Base-by-base conservation (phyloP, 148 eudicot species). In the Persicaria maculosa region DNA sequence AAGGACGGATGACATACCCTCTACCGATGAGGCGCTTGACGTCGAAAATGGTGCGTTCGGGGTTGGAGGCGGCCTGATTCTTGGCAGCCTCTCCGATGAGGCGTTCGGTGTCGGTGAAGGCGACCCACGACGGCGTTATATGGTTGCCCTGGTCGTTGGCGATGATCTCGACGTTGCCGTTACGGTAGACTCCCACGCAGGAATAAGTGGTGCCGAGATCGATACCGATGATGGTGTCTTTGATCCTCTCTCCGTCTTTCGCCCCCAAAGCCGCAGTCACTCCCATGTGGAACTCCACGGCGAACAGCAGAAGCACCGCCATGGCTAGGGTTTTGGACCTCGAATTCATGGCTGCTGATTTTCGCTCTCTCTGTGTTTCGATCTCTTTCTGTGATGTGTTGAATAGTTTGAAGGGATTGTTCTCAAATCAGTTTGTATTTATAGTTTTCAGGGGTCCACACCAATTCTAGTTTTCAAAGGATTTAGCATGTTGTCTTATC, bases 71-170 rank as follows among this genome's bases (percentile, higher is more conserved):
- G 3, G 69, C 69, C 17, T 64, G 69, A 64, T 36, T 36, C 46
- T 36, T 12, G n/a, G 69, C 69, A 1, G 69, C 69, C 40, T 64
- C 69, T 40, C 69, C 69, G n/a, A 64, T 64, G 1, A 64, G 46
- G 1, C 69, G 44, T 9, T 64, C 69, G 45, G 69, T 64, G 45
- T 64, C 46, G 17, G 45, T 64, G 31, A 64, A 64, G 45, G 69
- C 69, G 45, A 64, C 69, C 69, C 69, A 64, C 0, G 69, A 64
- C 5, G 46, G 69, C 8, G 69, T 64, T 16, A 64, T 64, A 1
- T 46, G 69, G 45, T 64, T 64, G 6, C 69, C 69, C 11, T 64
- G 69, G 7, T 64, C 69, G 69, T 64, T 64, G 5, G 69, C 69
- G 14, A 64, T 64, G 69, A 64, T 64, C 45, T 64, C 69, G 6